A percentile compares a stretch with the other conserved stretches of the same genome.
These are phyloP conservation scores for Hysterium pulicare DNA, from an alignment of 2,329 filamentous ascomycete genomes.

Conservation along the genomic window DNA sequence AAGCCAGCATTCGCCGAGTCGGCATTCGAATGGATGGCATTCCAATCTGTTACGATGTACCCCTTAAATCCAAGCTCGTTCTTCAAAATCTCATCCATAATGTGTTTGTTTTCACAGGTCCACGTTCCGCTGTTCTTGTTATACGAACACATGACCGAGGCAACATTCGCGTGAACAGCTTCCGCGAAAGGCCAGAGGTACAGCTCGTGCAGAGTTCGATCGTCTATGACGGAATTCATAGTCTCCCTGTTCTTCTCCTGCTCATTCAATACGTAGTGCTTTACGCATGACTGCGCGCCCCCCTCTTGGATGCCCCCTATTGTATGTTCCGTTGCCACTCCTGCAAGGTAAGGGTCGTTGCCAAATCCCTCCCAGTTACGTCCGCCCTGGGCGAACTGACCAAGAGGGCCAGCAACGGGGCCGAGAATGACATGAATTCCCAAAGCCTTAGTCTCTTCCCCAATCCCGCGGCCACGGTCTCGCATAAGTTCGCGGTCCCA, in stretches of 20 bases:
- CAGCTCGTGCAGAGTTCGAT: constrained; percentile 67
- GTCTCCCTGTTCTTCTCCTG: constrained; percentile 46
- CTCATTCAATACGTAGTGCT: constrained; percentile 57
- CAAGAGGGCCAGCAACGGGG: constrained; percentile 73
- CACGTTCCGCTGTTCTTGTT: constrained; percentile 28
- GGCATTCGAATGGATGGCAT: constrained; percentile 36
- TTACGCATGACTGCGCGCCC: constrained; percentile 43
- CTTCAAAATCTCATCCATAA: constrained; percentile 46
- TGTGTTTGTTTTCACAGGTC: constrained; percentile 20
- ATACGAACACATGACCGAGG: constrained; percentile 56
- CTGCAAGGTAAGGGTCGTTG: constrained; percentile 75
- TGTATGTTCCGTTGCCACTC: constrained; percentile 68
- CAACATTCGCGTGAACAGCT: constrained; percentile 61
- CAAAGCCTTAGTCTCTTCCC: constrained; percentile 61
- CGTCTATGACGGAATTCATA: constrained; percentile 58
- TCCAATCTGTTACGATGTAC: constrained; percentile 35
- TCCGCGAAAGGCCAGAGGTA: constrained; percentile 69
- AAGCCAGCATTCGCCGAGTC: constrained; percentile 41
- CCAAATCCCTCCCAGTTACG: constrained; percentile 88
- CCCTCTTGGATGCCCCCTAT: constrained; percentile 66
- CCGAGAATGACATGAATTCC: constrained; percentile 73
- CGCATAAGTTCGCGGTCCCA: constrained; percentile 82
- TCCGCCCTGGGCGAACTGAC: constrained; percentile 74
- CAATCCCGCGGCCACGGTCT: constrained; percentile 68
- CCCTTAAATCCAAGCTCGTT: constrained; percentile 45